Evolutionary conservation across 2,329 filamentous ascomycete genomes (phyloP), one percentile per base, ranked within the genome.

Genomic region (Penicillium sp.): DNA sequence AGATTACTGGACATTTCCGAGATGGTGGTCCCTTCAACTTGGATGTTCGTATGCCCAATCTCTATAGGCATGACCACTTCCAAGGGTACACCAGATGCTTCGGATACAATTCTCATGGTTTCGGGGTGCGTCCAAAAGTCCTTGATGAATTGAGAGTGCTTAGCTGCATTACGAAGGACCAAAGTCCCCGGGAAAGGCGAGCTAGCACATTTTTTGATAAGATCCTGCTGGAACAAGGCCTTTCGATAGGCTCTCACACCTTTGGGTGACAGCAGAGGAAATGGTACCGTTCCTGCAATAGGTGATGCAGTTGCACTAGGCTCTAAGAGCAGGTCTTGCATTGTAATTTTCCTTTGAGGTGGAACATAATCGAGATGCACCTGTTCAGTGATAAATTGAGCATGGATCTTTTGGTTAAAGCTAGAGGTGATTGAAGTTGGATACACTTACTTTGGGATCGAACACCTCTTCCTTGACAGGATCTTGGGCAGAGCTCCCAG

Each of bases 21-120:
- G 8, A 57, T 40, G 0, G 56, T 54, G 2, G 26, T 20, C 7
- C 59, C 51, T 27, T 52, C 51, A 13, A 49, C 39, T 32, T 61
- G 59, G 18, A 60, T 57, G 24, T 61, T 61, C 3, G 59, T 61
- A 43, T 61, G 59, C 1, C 56, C 58, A 32, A 61, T 60, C 24
- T 61, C 59, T 1, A 51, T 59, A 1, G 49, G 49, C 59, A 61
- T 60, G 20, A 59, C 40, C 9, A 59, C 44, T 13, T 49, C 46
- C 27, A 61, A 40, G 31, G 55, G 52, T 13, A 59, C 45, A n/a
- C 53, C 58, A 4, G 40, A 42, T 11, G 50, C 56, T 1, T 60
- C 58, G 5, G 58, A 60, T 8, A 61, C 50, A 20, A 59, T 50
- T 2, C 40, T 47, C 43, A 54, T 52, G 20, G 55, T 60, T 10